Evolutionary conservation across 495 filamentous ascomycete species (phyloP), one percentile per base, ranked within the genome.

Genomic region (Haplographium delicatum): DNA sequence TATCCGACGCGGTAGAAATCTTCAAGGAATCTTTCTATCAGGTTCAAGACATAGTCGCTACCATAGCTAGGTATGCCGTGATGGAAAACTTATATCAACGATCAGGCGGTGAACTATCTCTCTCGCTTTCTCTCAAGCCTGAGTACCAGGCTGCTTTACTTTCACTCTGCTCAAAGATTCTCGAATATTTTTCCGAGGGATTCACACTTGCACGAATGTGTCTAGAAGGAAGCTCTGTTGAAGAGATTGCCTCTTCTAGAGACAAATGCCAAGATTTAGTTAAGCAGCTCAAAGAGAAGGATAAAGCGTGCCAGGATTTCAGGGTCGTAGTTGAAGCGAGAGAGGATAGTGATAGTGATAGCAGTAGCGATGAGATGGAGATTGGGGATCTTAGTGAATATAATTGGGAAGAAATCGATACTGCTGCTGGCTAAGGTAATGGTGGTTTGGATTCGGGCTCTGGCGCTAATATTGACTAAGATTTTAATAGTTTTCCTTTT

Each of bases 11-110:
- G 34, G 18, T 35, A 89, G 96, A 65, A 86, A 85, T 64, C 65
- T 95, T 31, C 89, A 96, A 62, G 89, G 96, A 63, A 80, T 30
- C 40, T 6, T 48, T 47, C 27, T 3, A 11, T 20, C 38, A 49
- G 3, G 26, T 53, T 9, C 44, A 30, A n/a, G 41, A 46, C 0
- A 19, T 58, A 25, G 40, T 40, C 4, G 44, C 19, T 8, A 31
- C 50, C 9, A 42, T 58, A 2, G 55, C 55, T 3, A 44, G 55
- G 1, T 58, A 58, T 40, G 44, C 50, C 2, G 55, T 58, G 18
- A 58, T 57, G 55, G 50, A 58, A 23, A 58, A 53, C 15, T 44
- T 58, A 4, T 58, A 50, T 25, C 45, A 44, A 1, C 43, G 49
- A 37, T 51, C 48, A 25, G 19, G 28, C n/a, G 10, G 27, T 23